A percentile compares a stretch with the other conserved stretches of the same genome.
These are phyloP conservation scores for Nitzschia sp. DNA, from an alignment of 108 stramenopile genomes.

Conservation along the genomic window DNA sequence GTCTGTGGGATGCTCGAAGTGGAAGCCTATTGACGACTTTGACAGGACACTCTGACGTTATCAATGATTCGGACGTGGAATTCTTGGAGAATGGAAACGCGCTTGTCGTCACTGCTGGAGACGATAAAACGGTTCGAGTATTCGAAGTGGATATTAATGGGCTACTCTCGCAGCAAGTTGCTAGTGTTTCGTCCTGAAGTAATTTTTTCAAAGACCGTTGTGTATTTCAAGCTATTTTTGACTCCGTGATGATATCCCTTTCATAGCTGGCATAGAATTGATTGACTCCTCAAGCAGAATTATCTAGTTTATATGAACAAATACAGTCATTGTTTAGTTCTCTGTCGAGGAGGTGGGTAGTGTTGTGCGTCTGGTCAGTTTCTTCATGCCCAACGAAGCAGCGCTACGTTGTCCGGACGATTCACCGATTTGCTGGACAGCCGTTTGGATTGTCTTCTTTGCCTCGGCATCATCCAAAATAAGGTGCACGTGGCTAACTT, in stretches of 20 bases:
- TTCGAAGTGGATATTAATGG: constrained; percentile 56
- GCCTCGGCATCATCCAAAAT: constrained; percentile 15
- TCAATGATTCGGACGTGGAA: constrained; percentile 74
- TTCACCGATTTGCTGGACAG: constrained; percentile 7
- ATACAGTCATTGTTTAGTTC: too few relatives aligned
- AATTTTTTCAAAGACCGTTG: not conserved
- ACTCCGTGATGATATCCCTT: too few relatives aligned
- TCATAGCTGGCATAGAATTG: too few relatives aligned
- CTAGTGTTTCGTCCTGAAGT: not conserved
- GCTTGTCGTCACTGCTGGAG: constrained; percentile 73
- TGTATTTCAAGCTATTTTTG: not conserved
- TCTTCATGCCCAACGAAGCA: not conserved
- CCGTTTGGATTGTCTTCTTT: constrained; percentile 14
- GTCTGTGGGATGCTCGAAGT: constrained; percentile 91
- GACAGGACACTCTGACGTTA: constrained; percentile 86
- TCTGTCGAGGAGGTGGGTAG: not conserved
- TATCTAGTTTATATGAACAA: too few relatives aligned
- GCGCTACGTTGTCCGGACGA: constrained; percentile 2
- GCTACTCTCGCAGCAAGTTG: constrained; percentile 4
- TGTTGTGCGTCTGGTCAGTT: constrained; percentile 1
- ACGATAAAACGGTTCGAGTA: constrained; percentile 78
- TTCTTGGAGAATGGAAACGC: constrained; percentile 41
- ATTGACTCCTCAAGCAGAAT: too few relatives aligned
- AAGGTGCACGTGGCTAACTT: constrained; percentile 4
- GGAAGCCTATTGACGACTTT: constrained; percentile 64